Evolutionary conservation across 768 basidiomycete species (phyloP).

Genomic region (Termitomyces sp.): DNA sequence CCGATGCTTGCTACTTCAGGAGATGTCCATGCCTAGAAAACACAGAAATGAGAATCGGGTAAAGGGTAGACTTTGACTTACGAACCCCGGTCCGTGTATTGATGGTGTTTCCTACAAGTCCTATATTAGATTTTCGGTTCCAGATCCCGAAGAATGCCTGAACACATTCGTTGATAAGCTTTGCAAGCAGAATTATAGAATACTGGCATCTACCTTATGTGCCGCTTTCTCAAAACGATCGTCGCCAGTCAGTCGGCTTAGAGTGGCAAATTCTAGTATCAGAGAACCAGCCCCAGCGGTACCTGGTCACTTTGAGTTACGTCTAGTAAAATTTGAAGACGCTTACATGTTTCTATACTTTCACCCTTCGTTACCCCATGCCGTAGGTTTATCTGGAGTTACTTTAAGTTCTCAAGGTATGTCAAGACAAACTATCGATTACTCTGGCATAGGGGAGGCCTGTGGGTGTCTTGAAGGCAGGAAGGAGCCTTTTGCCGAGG

Average conservation of each 20-base stretch:
- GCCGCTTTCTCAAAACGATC: constrained; percentile 87
- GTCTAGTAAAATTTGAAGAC: background rate
- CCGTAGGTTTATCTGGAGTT: constrained; percentile 69
- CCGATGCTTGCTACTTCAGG: constrained; percentile 82
- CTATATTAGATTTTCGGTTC: constrained; percentile 84
- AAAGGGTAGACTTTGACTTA: constrained; percentile 9
- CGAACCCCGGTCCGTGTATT: constrained; percentile 77
- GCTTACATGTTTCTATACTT: constrained; percentile 79
- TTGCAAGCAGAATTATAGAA: background rate
- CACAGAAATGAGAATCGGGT: background rate
- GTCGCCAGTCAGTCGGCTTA: constrained; percentile 89
- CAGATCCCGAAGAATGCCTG: constrained; percentile 88
- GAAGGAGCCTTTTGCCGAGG: constrained; percentile 79
- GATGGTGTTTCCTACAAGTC: constrained; percentile 85
- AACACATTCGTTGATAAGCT: background rate
- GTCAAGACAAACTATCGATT: constrained; percentile 13
- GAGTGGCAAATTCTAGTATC: constrained; percentile 89
- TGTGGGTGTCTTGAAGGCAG: constrained; percentile 89
- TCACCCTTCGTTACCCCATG: constrained; percentile 75
- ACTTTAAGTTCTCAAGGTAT: constrained; percentile 2
- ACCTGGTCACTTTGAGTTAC: constrained; percentile 38
- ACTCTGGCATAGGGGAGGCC: constrained; percentile 92
- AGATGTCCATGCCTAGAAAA: constrained; percentile 58
- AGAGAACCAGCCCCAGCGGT: constrained; percentile 91
- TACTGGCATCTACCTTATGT: constrained; percentile 36